Conservation (phyloP, 257 asterid genomes). For the Galeopsis tetrahit region DNA sequence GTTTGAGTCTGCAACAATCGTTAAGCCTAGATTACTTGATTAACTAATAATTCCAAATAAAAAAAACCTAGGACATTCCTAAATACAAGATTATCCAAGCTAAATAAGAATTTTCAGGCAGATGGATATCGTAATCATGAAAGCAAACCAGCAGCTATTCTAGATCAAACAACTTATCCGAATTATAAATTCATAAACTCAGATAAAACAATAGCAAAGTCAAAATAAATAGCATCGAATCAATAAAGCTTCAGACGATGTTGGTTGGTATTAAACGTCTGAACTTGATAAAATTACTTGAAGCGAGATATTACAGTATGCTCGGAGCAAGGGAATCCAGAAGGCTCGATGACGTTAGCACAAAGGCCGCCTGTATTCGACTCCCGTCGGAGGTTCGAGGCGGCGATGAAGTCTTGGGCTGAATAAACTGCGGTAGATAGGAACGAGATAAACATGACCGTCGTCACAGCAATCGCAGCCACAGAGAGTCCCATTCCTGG, state of each 20-base stretch:
- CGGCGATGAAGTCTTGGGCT: conserved; percentile 37
- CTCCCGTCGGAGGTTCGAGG: conserved; percentile 44
- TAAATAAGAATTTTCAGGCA: conserved; percentile 1
- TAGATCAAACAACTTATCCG: conserved; percentile 6
- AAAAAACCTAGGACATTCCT: background rate
- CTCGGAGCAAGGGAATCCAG: conserved; percentile 87
- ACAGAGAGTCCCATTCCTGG: conserved; percentile 35
- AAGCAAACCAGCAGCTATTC: background rate
- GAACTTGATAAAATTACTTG: conserved; percentile 8
- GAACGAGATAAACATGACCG: conserved; percentile 33
- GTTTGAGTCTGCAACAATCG: conserved; percentile 58
- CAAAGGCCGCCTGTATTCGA: conserved; percentile 66
- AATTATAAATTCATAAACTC: background rate
- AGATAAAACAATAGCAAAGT: background rate
- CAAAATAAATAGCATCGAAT: background rate
- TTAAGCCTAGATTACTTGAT: background rate
- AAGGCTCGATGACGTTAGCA: conserved; percentile 62
- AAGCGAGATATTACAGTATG: conserved; percentile 59
- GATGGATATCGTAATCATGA: conserved; percentile 13
- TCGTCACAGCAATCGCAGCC: conserved; percentile 34
- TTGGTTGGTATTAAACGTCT: background rate
- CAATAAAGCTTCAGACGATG: background rate
- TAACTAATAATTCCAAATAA: conserved; percentile 4
- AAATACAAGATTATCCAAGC: conserved; percentile 19
- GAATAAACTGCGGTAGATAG: conserved; percentile 46